These are phyloP conservation scores for Podospora pseudocomata DNA, from an alignment of 495 filamentous ascomycete genomes.

Conservation along the genomic window DNA sequence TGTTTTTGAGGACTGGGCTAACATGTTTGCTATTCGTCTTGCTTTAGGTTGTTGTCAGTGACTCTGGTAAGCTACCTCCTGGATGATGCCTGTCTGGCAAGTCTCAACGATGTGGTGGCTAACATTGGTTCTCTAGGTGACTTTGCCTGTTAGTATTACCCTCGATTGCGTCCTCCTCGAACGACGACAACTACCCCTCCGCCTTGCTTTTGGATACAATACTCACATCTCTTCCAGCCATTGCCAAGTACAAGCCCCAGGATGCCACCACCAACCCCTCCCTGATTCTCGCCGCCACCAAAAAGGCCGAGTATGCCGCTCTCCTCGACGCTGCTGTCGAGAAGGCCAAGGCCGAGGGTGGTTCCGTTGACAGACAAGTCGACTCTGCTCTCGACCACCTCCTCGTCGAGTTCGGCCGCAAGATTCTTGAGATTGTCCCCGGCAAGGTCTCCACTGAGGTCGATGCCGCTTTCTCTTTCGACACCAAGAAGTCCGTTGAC, in stretches of 20 bases:
- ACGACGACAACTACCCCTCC: not conserved
- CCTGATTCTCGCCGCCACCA: slow-evolving; percentile 93
- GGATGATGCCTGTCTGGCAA: not conserved
- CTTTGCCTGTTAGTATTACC: slow-evolving; percentile 65
- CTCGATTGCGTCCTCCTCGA: slow-evolving; percentile 1
- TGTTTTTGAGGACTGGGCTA: not conserved
- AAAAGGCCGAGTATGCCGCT: slow-evolving; percentile 94
- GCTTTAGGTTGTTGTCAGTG: slow-evolving; percentile 81
- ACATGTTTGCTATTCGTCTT: not conserved
- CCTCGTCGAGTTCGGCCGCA: slow-evolving; percentile 94
- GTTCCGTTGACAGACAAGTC: slow-evolving; percentile 68
- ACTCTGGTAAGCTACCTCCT: slow-evolving; percentile 71
- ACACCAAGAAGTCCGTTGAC: slow-evolving; percentile 83
- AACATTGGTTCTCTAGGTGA: slow-evolving; percentile 53
- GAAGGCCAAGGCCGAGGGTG: slow-evolving; percentile 74
- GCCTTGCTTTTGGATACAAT: not conserved
- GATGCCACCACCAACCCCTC: slow-evolving; percentile 99
- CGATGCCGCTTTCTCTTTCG: slow-evolving; percentile 94
- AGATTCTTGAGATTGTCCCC: slow-evolving; percentile 95
- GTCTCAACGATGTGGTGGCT: slow-evolving; percentile 2
- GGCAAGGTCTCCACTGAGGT: slow-evolving; percentile 99
- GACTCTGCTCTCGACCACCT: slow-evolving; percentile 85
- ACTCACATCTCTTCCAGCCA: slow-evolving; percentile 58
- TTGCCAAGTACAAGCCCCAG: slow-evolving; percentile 99
- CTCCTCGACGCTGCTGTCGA: slow-evolving; percentile 83